Evolutionary conservation across 352 stramenopile species (phyloP).

Genomic region (Pythium phragmiticola): DNA sequence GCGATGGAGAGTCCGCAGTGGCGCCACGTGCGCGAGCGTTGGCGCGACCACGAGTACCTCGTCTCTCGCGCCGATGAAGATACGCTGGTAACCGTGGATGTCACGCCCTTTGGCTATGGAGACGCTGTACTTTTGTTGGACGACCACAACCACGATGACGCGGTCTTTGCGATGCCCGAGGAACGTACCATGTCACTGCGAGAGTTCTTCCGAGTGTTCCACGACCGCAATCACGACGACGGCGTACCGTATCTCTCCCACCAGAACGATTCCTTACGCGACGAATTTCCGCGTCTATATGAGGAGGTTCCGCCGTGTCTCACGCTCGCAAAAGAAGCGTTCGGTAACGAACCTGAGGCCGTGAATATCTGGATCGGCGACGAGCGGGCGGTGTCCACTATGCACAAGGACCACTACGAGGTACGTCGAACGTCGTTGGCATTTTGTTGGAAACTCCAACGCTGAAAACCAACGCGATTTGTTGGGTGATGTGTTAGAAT

Average conservation of each 20-base stretch:
- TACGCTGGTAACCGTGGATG: slow-evolving; percentile 58
- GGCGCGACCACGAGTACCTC: slow-evolving; percentile 60
- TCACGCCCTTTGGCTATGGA: slow-evolving; percentile 75
- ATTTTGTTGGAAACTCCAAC: too few relatives aligned
- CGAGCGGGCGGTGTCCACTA: slow-evolving; percentile 91
- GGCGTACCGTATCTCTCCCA: slow-evolving; percentile 84
- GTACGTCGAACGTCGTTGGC: slow-evolving; percentile 20
- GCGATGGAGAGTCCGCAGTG: slow-evolving; percentile 60
- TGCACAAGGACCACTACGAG: slow-evolving; percentile 99
- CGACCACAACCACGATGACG: slow-evolving; percentile 11
- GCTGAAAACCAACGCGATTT: too few relatives aligned
- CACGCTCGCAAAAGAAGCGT: slow-evolving; percentile 55
- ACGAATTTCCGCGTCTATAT: slow-evolving; percentile 66
- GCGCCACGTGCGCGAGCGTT: slow-evolving; percentile 43
- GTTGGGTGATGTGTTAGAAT: slow-evolving; percentile 61
- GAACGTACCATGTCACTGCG: slow-evolving; percentile 69
- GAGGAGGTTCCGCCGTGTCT: slow-evolving; percentile 64
- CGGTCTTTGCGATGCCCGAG: slow-evolving; percentile 74
- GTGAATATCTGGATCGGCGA: slow-evolving; percentile 99
- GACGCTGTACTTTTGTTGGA: slow-evolving; percentile 62
- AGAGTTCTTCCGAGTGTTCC: slow-evolving; percentile 52
- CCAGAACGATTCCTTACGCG: slow-evolving; percentile 80
- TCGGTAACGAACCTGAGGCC: slow-evolving; percentile 79
- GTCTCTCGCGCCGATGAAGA: slow-evolving; percentile 40
- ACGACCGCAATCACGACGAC: slow-evolving; percentile 55